Evolutionary conservation across 805 yeast genomes (phyloP), one percentile per base, ranked within the genome.

Genomic region (Candida pseudofarinosa): DNA sequence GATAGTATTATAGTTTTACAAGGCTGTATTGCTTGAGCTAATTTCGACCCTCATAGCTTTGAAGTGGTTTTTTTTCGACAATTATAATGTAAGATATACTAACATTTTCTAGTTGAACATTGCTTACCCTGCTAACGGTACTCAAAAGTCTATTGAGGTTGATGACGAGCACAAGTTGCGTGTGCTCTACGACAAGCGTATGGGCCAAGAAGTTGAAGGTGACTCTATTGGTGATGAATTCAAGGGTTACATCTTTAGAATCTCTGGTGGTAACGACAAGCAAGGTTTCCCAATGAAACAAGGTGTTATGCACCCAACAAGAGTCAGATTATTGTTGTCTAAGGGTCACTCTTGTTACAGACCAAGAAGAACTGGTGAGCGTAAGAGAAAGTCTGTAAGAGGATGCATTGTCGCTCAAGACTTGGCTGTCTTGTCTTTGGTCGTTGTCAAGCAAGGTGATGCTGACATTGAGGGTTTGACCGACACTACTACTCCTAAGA

Each of bases 271-370:
- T 85, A 93, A 93, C 86, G 99, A 93, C 81, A 93, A 93, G 81
- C 99, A 93, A 82, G 99, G 99, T 81, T 93, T 93, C 97, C 98
- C 99, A 79, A 93, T 95, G 99, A 93, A 90, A 79, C 99, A 95
- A 80, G 99, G 99, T 85, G 99, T 93, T 58, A 80, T 93, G 83
- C 93, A 88, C 81, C 98, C 99, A 78, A 89, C 95, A 84, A 95
- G 99, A 85, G 98, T 93, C 65, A 89, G 87, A 74, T 83, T 93
- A 66, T 83, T 93, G 71, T 81, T 93, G 71, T 74, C 96, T 62
- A 83, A 88, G 78, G 96, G 91, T 68, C 85, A 79, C 80, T 88
- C 97, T 63, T 91, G 98, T 83, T 93, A 93, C 95, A 91, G 99
- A 83, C 95, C 96, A 76, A 93, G 99, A 83, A 88, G 98, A 80